Base-by-base conservation (phyloP, 192 early-diverging fungal genomes). In the Linnemannia elongata region DNA sequence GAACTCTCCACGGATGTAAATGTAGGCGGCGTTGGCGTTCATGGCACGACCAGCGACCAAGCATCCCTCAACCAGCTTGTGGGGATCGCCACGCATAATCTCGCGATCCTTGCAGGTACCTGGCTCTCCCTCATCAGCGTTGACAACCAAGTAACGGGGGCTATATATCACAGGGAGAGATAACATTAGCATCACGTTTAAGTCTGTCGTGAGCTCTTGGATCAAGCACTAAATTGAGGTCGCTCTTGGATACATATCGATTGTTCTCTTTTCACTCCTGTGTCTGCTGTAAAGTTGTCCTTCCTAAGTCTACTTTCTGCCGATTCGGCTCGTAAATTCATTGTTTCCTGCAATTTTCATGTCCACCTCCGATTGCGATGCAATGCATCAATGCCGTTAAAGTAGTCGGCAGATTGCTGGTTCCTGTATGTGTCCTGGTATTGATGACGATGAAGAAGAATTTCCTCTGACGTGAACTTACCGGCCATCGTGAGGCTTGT, bases 121-220 rank as follows among this genome's bases (percentile, higher is more conserved):
- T 9, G 98, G 98, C 90, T 99, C 98, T 81, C 98, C 98, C 88
- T 99, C 98, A 80, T 99, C 97, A 80, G 97, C 97, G 89, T 99
- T 99, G 85, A 99, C 95, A 36, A 99, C 97, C 88, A 99, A 93
- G 88, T 99, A 99, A 47, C 96, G 94, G 45, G 98, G 98, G 87
- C 93, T 93, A 90, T 52, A 52, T 5, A 66, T 33, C 97, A 82
- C 97, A 57, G 13, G 1, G 13, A 12, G n/a, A 15, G 30, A 33
- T 9, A 30, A 9, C 3, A 12, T 68, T 33, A 68, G 30, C 17
- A 30, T 22, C 39, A 39, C 39, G 69, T 71, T 3, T 18, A 41
- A 30, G 9, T 12, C 13, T 30, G 17, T 9, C 9, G 30, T 5
- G 66, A 69, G 18, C 44, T 45, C 44, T 45, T 69, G 66, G 66